These are phyloP conservation scores for Apiospora pterosperma DNA, from an alignment of 2,329 filamentous ascomycete genomes.

Conservation along the genomic window DNA sequence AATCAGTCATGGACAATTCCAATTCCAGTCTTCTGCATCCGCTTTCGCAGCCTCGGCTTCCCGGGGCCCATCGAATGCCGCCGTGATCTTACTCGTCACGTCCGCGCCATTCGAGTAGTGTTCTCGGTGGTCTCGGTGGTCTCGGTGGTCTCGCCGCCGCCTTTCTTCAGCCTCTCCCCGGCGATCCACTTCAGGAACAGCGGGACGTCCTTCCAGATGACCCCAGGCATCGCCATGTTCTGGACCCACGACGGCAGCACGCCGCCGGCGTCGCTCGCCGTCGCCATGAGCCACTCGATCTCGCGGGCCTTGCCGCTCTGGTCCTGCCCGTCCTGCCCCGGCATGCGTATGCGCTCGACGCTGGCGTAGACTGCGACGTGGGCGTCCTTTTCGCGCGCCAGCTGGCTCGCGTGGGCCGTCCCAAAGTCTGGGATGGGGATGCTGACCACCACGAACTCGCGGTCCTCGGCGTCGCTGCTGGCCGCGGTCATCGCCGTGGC, in stretches of 20 bases:
- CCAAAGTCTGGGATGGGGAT: constrained; percentile 48
- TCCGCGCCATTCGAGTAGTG: not conserved
- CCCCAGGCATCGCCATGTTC: constrained; percentile 57
- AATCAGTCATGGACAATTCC: not conserved
- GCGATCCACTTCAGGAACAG: constrained; percentile 63
- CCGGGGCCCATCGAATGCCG: not conserved
- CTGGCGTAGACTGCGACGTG: constrained; percentile 61
- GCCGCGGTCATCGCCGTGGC: constrained; percentile 15
- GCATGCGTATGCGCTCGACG: constrained; percentile 57
- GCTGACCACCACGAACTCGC: constrained; percentile 55
- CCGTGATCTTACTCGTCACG: not conserved
- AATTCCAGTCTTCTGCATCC: not conserved
- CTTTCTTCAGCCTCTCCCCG: constrained; percentile 33
- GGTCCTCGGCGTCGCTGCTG: constrained; percentile 13
- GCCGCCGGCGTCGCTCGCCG: constrained; percentile 67
- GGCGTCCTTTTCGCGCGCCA: constrained; percentile 40
- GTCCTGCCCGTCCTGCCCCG: constrained; percentile 16
- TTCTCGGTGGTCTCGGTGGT: not conserved
- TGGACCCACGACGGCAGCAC: constrained; percentile 64
- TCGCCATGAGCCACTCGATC: constrained; percentile 77
- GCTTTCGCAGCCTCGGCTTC: not conserved
- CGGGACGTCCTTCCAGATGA: constrained; percentile 68
- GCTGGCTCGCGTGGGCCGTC: constrained; percentile 23
- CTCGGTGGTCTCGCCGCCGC: not conserved
- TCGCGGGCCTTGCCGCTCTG: constrained; percentile 18